Evolutionary conservation across 2,329 filamentous ascomycete genomes (phyloP).

Genomic region (Aspergillus luchuensis): DNA sequence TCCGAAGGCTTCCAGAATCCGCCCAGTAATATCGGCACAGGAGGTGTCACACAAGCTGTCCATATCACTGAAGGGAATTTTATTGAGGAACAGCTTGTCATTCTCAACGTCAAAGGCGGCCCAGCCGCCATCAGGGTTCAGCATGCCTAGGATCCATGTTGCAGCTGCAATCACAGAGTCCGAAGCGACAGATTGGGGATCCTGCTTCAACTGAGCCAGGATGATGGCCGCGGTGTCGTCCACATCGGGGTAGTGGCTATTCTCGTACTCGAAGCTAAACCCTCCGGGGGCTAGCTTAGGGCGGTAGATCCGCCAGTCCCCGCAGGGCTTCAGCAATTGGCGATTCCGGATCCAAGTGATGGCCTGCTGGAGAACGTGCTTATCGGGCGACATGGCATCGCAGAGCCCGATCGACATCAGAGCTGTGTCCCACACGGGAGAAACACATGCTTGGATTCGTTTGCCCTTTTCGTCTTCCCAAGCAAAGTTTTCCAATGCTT

Average conservation of each 20-base stretch:
- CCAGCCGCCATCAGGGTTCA: constrained; percentile 43
- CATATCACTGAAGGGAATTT: constrained; percentile 43
- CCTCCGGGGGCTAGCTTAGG: constrained; percentile 28
- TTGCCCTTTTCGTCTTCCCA: constrained; percentile 30
- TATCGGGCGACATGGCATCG: constrained; percentile 18
- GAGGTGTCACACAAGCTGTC: constrained; percentile 38
- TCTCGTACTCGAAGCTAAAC: constrained; percentile 36
- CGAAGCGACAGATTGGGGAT: constrained; percentile 11
- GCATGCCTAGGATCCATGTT: constrained; percentile 40
- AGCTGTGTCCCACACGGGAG: constrained; percentile 40
- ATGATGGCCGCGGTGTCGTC: constrained; percentile 38
- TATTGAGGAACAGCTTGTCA: constrained; percentile 36
- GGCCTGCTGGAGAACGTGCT: not conserved
- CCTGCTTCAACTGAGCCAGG: constrained; percentile 30
- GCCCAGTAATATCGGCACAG: constrained; percentile 38
- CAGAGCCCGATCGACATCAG: constrained; percentile 35
- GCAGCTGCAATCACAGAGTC: constrained; percentile 15
- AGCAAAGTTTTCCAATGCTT: constrained; percentile 32
- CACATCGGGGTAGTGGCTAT: constrained; percentile 37
- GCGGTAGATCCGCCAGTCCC: constrained; percentile 34
- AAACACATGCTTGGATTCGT: constrained; percentile 31
- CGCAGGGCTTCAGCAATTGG: constrained; percentile 27
- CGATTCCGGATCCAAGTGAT: constrained; percentile 21
- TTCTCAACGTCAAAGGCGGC: constrained; percentile 40
- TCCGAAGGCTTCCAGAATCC: constrained; percentile 34